Percentiles rank a stretch among this genome's conserved stretches.
These are phyloP conservation scores for Cyberlindnera petersonii DNA, from an alignment of 805 yeast species.

Conservation along the genomic window DNA sequence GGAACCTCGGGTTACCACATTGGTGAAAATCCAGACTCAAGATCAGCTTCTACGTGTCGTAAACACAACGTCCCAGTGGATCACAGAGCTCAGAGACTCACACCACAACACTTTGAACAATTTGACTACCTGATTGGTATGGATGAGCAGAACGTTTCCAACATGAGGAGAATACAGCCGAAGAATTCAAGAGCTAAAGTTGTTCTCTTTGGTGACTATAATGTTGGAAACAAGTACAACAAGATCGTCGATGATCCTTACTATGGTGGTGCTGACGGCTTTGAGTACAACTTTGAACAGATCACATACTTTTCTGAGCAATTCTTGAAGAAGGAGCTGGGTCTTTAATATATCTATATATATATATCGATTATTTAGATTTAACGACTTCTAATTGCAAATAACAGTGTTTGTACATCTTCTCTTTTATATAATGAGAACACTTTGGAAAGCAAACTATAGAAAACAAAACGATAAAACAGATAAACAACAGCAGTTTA, in stretches of 20 bases:
- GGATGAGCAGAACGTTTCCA: constrained; percentile 57
- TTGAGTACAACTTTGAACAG: constrained; percentile 75
- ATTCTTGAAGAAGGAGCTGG: constrained; percentile 53
- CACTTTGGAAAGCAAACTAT: too few species aligned
- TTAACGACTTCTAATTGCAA: background rate
- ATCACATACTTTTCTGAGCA: constrained; percentile 69
- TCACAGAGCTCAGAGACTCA: constrained; percentile 73
- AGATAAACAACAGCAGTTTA: too few species aligned
- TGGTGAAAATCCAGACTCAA: constrained; percentile 77
- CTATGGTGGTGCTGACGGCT: constrained; percentile 83
- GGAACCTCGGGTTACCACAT: constrained; percentile 85
- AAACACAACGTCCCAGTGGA: constrained; percentile 69
- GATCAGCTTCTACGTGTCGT: constrained; percentile 66
- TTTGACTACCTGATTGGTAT: constrained; percentile 71
- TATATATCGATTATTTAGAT: background rate
- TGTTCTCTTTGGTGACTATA: constrained; percentile 78
- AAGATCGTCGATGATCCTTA: constrained; percentile 84
- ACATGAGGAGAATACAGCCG: constrained; percentile 53
- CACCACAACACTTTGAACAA: constrained; percentile 43
- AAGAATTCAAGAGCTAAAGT: constrained; percentile 44
- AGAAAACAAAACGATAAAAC: too few species aligned
- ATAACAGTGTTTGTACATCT: too few species aligned
- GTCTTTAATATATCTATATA: background rate
- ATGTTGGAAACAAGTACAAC: constrained; percentile 45
- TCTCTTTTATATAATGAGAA: too few species aligned